Percentiles rank a stretch among this genome's conserved stretches.
phyloP scores from a whole-genome alignment of 2,329 filamentous ascomycete species.

The Alternaria postmessia region DNA sequence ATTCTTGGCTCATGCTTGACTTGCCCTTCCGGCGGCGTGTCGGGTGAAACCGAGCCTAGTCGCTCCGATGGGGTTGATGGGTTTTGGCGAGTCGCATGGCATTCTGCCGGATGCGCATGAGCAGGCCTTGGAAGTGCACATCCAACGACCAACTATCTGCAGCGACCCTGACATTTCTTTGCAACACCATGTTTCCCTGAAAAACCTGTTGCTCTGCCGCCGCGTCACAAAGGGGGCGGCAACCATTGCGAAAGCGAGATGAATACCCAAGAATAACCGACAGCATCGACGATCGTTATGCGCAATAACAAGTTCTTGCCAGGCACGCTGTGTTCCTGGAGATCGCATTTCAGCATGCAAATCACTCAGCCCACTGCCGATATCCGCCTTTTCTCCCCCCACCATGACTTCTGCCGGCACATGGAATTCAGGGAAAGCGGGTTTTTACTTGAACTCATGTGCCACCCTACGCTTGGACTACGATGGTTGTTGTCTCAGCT shows the following conservation, averaged over 20 bases:
- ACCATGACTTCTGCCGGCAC: constrained; percentile 4
- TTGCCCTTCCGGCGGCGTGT: neutral
- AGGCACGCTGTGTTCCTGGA: constrained; percentile 10
- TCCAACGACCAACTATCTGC: neutral
- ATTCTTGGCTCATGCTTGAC: constrained; percentile 1
- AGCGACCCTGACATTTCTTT: neutral
- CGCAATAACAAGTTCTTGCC: constrained; percentile 11
- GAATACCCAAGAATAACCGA: neutral
- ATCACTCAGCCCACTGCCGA: constrained; percentile 10
- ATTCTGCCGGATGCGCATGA: constrained; percentile 15
- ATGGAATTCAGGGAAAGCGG: constrained; percentile 1
- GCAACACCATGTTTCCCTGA: neutral
- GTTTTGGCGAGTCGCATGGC: constrained; percentile 11
- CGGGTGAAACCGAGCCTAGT: constrained; percentile 14
- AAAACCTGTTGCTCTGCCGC: constrained; percentile 4
- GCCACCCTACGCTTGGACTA: neutral
- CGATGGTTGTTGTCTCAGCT: neutral
- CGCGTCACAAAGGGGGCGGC: constrained; percentile 9
- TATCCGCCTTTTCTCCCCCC: constrained; percentile 3
- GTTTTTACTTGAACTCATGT: neutral
- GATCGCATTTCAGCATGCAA: constrained; percentile 11
- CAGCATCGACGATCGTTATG: constrained; percentile 14
- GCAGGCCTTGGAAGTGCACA: neutral
- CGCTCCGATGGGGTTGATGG: constrained; percentile 7
- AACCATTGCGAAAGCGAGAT: neutral